These are phyloP conservation scores for Talaromyces sp. DNA, from an alignment of 2,329 filamentous ascomycete species.

Conservation along the genomic window DNA sequence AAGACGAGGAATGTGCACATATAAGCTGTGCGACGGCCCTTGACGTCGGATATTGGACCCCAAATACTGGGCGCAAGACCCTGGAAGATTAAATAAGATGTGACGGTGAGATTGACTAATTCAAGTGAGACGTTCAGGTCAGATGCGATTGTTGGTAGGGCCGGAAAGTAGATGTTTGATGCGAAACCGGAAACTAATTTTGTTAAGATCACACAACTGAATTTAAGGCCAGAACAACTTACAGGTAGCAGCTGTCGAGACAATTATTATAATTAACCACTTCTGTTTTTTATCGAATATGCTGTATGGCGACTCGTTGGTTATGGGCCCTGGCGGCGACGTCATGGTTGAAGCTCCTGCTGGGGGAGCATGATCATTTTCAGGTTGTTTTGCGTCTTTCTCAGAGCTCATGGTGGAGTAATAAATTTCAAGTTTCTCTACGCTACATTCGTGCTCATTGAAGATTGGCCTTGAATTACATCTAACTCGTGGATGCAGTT, in stretches of 20 bases:
- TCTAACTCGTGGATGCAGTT: background rate
- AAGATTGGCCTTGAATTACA: background rate
- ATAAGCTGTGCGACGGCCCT: constrained; percentile 42
- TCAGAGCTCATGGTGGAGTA: background rate
- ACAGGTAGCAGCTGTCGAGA: constrained; percentile 53
- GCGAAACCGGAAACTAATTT: constrained; percentile 41
- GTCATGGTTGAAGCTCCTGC: background rate
- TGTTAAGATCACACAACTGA: background rate
- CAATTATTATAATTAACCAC: constrained; percentile 46
- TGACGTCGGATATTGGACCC: constrained; percentile 41
- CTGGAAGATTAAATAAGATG: constrained; percentile 41
- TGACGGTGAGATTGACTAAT: constrained; percentile 46
- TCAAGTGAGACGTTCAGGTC: constrained; percentile 39
- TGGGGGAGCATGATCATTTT: background rate
- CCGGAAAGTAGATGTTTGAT: constrained; percentile 45
- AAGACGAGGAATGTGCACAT: constrained; percentile 41
- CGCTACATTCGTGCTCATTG: background rate
- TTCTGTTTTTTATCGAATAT: constrained; percentile 53
- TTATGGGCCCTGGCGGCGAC: background rate
- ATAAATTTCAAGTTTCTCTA: background rate
- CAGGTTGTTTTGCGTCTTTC: background rate
- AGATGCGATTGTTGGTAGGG: constrained; percentile 39
- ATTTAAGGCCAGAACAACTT: constrained; percentile 19
- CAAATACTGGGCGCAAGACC: constrained; percentile 44
- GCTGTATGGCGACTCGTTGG: constrained; percentile 40